Evolutionary conservation across 192 early-diverging fungal genomes (phyloP), one percentile per base, ranked within the genome.

Genomic region (Coemansia sp.): DNA sequence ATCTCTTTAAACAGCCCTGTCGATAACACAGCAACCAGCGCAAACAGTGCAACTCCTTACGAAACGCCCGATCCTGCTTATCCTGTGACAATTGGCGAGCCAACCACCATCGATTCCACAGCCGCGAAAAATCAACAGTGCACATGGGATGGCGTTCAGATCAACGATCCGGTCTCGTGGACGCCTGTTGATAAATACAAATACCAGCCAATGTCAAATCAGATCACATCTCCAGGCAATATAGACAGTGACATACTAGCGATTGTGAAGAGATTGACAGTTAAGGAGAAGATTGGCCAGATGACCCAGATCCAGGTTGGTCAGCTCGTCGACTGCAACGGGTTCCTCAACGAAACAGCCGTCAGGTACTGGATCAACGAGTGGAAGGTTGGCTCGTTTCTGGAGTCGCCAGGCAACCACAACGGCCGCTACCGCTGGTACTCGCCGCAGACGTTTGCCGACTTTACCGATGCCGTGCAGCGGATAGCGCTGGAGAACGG

Each of bases 271-370:
- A n/a, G n/a, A n/a, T n/a, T 91, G 81, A 84, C 75, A 0, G 44
- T 89, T 5, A 67, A 69, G 50, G 85, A 89, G 48, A 85, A 89
- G 56, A 83, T 85, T 32, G 89, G 89, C 15, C 89, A 91, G 56
- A 88, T 91, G 89, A 85, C 86, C 16, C 72, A 61, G 42, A 76
- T 90, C 21, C 75, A 88, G 26, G 81, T 86, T 12, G 88, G 87
- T 13, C 67, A 79, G 83, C 38, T 90, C 15, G 64, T 89, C 12
- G 76, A 83, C 56, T 69, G 65, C 37, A 75, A 86, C 56, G 89
- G 89, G 15, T 63, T 70, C 21, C 65, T 89, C 60, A 86, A 90
- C 61, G 32, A 66, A 19, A 79, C 66, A 5, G 81, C 80, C 7
- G 87, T 86, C 6, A 64, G 85, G 63, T 80, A 87, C 63, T 89